Percentiles rank a stretch among this genome's conserved stretches.
Conservation (phyloP, 108 stramenopile species). For the Cylindrotheca closterium region DNA sequence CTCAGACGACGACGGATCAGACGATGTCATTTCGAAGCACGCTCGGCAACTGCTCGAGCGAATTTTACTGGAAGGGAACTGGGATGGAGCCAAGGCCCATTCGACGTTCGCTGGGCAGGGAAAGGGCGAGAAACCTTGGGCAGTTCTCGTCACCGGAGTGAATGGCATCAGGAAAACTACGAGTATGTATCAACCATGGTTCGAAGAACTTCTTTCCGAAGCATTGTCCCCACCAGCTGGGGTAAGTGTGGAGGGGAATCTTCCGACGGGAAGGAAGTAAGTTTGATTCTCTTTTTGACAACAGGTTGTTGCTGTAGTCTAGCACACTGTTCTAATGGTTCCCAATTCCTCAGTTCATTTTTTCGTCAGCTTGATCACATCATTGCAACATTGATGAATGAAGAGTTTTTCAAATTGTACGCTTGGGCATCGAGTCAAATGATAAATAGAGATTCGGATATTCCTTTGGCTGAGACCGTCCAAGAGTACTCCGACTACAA, state of each 20-base stretch:
- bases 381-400: constrained; percentile 78
- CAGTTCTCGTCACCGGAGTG: constrained; percentile 85
- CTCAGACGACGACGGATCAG: constrained; percentile 1
- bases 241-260: constrained; percentile 9
- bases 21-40: constrained; percentile 8
- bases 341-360: constrained; percentile 58
- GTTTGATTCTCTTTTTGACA: neutral
- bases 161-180: constrained; percentile 91
- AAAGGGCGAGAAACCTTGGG: constrained; percentile 52
- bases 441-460: constrained; percentile 12
- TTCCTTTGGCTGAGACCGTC: constrained; percentile 50
- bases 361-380: constrained; percentile 91
- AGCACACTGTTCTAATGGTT: too few relatives aligned
- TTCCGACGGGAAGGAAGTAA: constrained; percentile 15
- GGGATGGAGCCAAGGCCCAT: constrained; percentile 60
- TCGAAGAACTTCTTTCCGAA: constrained; percentile 55
- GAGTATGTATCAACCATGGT: constrained; percentile 85
- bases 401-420: constrained; percentile 73
- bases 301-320: too few relatives aligned
- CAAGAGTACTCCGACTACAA: constrained; percentile 70
- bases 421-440: constrained; percentile 48
- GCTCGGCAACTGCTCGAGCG: constrained; percentile 48
- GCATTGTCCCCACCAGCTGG: constrained; percentile 51
- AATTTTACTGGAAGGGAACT: constrained; percentile 77
- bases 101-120: constrained; percentile 8